These are phyloP conservation scores for Pseudomicrostroma phylloplanum DNA, from an alignment of 1,284 basidiomycete species.

Conservation along the genomic window DNA sequence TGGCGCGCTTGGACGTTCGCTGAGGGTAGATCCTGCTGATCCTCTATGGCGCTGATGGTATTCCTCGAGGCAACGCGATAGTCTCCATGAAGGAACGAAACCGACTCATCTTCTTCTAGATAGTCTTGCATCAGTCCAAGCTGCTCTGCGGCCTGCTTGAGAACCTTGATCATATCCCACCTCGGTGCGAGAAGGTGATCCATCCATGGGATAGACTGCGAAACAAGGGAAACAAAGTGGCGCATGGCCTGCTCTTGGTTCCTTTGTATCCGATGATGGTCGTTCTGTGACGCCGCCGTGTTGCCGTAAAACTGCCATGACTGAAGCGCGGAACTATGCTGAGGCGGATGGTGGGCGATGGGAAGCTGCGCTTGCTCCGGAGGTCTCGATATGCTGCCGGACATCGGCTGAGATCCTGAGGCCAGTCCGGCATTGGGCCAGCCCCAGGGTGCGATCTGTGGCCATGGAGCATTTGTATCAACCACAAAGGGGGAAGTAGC, in stretches of 20 bases:
- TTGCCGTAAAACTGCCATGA: not conserved
- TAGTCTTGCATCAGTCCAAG: constrained; percentile 3
- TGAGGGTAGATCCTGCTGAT: not conserved
- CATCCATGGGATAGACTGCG: not conserved
- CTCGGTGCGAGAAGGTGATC: constrained; percentile 1
- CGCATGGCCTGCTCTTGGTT: constrained; percentile 1
- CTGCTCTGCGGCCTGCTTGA: not conserved
- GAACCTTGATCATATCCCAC: constrained; percentile 2
- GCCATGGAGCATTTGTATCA: not conserved
- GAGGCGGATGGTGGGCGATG: not conserved
- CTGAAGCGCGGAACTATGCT: not conserved
- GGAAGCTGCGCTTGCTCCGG: not conserved
- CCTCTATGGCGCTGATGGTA: not conserved
- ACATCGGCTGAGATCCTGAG: not conserved
- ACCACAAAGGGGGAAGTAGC: not conserved
- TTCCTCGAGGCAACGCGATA: not conserved
- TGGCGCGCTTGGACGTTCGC: too few species aligned
- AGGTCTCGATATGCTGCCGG: not conserved
- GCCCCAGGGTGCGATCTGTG: not conserved
- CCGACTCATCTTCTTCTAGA: not conserved
- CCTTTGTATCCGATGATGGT: not conserved
- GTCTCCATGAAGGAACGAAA: constrained; percentile 4
- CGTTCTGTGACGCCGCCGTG: not conserved
- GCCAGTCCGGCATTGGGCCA: not conserved
- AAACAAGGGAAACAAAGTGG: not conserved